Conservation (phyloP, 2,329 filamentous ascomycete species). For the Fusarium kyushuense region DNA sequence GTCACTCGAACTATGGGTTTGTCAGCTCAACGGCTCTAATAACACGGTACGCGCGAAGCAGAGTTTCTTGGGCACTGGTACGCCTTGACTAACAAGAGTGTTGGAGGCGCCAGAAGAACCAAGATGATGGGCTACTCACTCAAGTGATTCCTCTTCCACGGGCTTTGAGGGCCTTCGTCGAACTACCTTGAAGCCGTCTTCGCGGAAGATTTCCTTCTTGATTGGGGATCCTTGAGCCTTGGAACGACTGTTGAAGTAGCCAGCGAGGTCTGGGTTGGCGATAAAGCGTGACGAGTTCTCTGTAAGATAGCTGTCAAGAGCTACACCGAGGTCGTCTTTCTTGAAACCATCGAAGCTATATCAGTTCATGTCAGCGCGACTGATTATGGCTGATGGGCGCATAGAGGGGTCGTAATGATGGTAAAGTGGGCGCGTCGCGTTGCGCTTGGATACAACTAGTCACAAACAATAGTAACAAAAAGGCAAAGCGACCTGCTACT, state of each 20-base stretch:
- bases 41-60: conserved; percentile 11
- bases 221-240: conserved; percentile 70
- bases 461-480: conserved; percentile 34
- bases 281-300: conserved; percentile 75
- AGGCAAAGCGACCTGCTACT: conserved; percentile 16
- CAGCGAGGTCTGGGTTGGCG: conserved; percentile 71
- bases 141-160: conserved; percentile 59
- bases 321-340: conserved; percentile 82
- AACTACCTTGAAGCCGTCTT: conserved; percentile 58
- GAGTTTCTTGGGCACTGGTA: conserved; percentile 5
- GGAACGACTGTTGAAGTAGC: conserved; percentile 80
- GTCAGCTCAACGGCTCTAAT: conserved; percentile 30
- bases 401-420: conserved; percentile 25
- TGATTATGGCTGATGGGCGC: not conserved
- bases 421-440: conserved; percentile 37
- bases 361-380: conserved; percentile 35
- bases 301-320: conserved; percentile 79
- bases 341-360: conserved; percentile 75
- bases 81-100: conserved; percentile 21
- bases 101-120: conserved; percentile 22
- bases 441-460: conserved; percentile 26
- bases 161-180: conserved; percentile 61
- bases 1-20: conserved; percentile 3
- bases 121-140: conserved; percentile 55
- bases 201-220: conserved; percentile 63